Conservation (phyloP, 306 rosid genomes). For the Trichosanthes cucumerina region DNA sequence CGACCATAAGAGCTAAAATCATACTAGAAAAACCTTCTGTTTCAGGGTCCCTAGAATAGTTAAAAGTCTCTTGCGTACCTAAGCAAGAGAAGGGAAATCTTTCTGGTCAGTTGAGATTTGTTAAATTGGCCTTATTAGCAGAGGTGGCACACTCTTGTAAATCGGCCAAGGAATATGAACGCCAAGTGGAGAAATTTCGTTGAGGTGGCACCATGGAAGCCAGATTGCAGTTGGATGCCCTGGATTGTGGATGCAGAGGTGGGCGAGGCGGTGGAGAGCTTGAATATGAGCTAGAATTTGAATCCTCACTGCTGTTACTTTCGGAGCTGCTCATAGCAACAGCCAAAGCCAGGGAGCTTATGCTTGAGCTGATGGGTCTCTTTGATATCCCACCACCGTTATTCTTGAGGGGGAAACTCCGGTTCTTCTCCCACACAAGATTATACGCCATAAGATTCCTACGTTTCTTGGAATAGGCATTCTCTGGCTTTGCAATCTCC, state of each 20-base stretch:
- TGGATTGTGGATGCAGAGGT: constrained; percentile 31
- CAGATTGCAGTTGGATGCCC: not conserved
- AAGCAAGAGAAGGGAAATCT: constrained; percentile 8
- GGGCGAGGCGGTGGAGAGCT: constrained; percentile 36
- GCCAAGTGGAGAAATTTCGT: constrained; percentile 21
- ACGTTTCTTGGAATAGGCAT: constrained; percentile 57
- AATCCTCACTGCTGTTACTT: constrained; percentile 49
- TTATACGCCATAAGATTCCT: constrained; percentile 52
- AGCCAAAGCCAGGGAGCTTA: constrained; percentile 70
- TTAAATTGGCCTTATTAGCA: constrained; percentile 1
- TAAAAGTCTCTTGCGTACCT: constrained; percentile 8
- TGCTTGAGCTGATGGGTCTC: constrained; percentile 56
- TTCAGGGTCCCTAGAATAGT: not conserved
- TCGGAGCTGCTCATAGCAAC: constrained; percentile 60
- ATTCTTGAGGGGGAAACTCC: constrained; percentile 39
- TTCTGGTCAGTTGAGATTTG: constrained; percentile 5
- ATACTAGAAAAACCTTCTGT: not conserved
- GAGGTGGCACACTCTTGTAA: constrained; percentile 38
- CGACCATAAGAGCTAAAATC: constrained; percentile 5
- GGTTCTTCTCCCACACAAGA: constrained; percentile 51
- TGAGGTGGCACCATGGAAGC: constrained; percentile 20
- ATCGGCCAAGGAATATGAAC: constrained; percentile 57
- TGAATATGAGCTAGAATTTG: constrained; percentile 26
- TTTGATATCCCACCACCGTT: constrained; percentile 59
- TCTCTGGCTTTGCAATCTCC: constrained; percentile 74